Evolutionary conservation across 2,329 filamentous ascomycete genomes (phyloP).

Genomic region (Amesomyces nigricolor): DNA sequence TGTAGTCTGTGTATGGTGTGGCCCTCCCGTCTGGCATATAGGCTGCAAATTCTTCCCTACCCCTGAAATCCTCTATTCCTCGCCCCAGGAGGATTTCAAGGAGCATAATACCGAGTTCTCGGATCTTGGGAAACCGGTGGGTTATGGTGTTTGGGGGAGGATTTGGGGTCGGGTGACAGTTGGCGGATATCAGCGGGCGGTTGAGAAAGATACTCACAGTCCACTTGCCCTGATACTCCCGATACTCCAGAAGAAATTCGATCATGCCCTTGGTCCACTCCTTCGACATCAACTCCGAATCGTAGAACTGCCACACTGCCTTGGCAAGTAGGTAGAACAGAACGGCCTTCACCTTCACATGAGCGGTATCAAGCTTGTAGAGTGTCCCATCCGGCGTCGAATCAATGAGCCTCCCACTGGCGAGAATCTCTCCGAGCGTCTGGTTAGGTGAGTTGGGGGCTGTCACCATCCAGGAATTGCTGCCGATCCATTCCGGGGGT

Average conservation of each 20-base stretch:
- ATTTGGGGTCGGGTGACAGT: not conserved
- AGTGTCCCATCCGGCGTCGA: not conserved
- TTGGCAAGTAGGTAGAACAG: slow-evolving; percentile 12
- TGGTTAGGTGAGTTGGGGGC: not conserved
- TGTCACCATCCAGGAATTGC: slow-evolving; percentile 2
- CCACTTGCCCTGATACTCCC: not conserved
- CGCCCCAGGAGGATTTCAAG: slow-evolving; percentile 18
- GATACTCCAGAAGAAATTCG: slow-evolving; percentile 11
- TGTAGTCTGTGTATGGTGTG: not conserved
- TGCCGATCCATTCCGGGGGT: not conserved
- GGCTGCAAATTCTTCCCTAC: not conserved
- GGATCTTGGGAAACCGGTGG: slow-evolving; percentile 18
- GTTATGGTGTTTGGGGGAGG: not conserved
- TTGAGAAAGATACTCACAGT: slow-evolving; percentile 10
- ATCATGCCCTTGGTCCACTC: slow-evolving; percentile 14
- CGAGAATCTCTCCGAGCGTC: not conserved
- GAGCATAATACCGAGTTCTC: slow-evolving; percentile 21
- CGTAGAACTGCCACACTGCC: slow-evolving; percentile 17
- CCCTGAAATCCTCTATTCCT: slow-evolving; percentile 10
- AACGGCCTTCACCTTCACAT: slow-evolving; percentile 4
- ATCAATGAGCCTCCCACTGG: not conserved
- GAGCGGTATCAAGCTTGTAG: no score
- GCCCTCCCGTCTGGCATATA: not conserved
- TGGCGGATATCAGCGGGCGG: slow-evolving; percentile 9
- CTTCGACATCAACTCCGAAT: slow-evolving; percentile 10